Evolutionary conservation across 805 yeast genomes (phyloP).

Genomic region (Kuraishia ogatae): DNA sequence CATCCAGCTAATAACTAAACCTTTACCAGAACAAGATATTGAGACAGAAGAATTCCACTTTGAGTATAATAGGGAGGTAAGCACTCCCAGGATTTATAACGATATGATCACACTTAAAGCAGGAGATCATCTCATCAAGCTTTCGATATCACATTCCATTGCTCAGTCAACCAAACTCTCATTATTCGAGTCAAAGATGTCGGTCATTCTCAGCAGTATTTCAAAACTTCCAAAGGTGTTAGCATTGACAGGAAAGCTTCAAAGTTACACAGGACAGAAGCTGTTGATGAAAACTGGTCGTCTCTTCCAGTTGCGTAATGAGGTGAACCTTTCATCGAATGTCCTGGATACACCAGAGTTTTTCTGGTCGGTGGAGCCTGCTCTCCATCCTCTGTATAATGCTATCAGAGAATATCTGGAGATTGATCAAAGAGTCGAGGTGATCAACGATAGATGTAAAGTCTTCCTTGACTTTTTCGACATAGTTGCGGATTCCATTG

Average conservation of each 20-base stretch:
- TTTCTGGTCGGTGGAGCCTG: conserved; percentile 95
- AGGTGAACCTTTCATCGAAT: conserved; percentile 84
- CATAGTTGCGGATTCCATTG: conserved; percentile 87
- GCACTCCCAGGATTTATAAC: conserved; percentile 67
- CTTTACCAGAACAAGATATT: conserved; percentile 79
- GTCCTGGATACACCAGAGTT: conserved; percentile 93
- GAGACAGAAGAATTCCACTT: conserved; percentile 86
- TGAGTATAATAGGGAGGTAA: conserved; percentile 43
- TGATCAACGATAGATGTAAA: conserved; percentile 85
- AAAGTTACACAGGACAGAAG: conserved; percentile 71
- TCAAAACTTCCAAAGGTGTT: conserved; percentile 84
- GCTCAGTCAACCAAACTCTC: conserved; percentile 94
- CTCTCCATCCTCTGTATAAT: conserved; percentile 81
- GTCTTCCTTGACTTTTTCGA: conserved; percentile 92
- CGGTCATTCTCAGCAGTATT: conserved; percentile 72
- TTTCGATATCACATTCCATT: conserved; percentile 92
- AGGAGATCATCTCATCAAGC: conserved; percentile 86
- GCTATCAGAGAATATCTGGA: conserved; percentile 91
- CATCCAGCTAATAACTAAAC: conserved; percentile 45
- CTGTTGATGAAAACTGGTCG: conserved; percentile 83
- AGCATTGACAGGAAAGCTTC: conserved; percentile 84
- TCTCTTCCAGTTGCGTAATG: conserved; percentile 83
- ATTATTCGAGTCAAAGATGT: conserved; percentile 86
- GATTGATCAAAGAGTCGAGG: conserved; percentile 91
- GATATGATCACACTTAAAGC: conserved; percentile 88